Evolutionary conservation across 202 grass and related monocot genomes (phyloP).

Genomic region (Musa balbisiana): DNA sequence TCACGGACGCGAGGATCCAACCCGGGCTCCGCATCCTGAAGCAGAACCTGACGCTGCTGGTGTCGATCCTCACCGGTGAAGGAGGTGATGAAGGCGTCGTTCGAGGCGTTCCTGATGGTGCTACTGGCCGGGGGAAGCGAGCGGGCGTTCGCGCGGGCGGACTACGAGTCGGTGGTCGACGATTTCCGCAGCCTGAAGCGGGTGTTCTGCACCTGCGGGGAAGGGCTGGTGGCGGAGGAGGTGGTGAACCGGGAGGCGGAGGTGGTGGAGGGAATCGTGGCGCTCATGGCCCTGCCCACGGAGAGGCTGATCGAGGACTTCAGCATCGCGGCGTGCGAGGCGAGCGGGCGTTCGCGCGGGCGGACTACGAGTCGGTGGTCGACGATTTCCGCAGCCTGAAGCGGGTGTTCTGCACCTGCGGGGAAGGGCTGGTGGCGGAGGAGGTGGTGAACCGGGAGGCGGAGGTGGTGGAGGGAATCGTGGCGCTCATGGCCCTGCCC

Average conservation of each 20-base stretch:
- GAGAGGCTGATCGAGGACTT: conserved; percentile 19
- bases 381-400: conserved; percentile 9
- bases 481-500: conserved; percentile 15
- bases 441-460: conserved; percentile 8
- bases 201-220: conserved; percentile 5
- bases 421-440: conserved; percentile 3
- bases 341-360: conserved; percentile 3
- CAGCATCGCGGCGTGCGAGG: background rate
- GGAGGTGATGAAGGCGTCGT: conserved; percentile 16
- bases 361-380: conserved; percentile 1
- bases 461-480: conserved; percentile 17
- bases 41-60: conserved; percentile 16
- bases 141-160: conserved; percentile 1
- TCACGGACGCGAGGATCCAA: background rate
- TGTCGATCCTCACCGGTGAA: conserved; percentile 7
- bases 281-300: conserved; percentile 13
- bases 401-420: conserved; percentile 3
- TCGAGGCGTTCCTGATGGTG: conserved; percentile 20
- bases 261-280: conserved; percentile 18
- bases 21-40: conserved; percentile 5
- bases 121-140: conserved; percentile 12
- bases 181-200: conserved; percentile 6
- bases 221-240: conserved; percentile 2
- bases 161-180: conserved; percentile 6
- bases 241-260: conserved; percentile 10